Evolutionary conservation across 768 basidiomycete species (phyloP).

Genomic region (Mycena kentingensis): DNA sequence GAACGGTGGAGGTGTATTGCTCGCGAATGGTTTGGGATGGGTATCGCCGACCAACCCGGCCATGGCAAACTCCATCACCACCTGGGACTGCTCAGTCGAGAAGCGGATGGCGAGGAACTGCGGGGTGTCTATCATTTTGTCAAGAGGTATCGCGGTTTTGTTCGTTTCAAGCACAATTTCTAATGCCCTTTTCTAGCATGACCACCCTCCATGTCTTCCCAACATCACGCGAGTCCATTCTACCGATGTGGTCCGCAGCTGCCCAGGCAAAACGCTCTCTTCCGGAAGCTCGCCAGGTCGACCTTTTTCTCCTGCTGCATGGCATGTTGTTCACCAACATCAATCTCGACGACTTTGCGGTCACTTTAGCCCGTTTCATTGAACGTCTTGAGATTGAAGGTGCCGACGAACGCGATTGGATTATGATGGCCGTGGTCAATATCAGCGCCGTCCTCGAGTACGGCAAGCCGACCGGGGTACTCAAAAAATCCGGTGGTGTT

Average conservation of each 20-base stretch:
- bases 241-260: conserved; percentile 82
- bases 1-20: conserved; percentile 91
- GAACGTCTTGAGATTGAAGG: conserved; percentile 85
- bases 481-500: conserved; percentile 63
- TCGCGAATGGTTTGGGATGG: conserved; percentile 89
- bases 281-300: conserved; percentile 72
- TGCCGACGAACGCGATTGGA: conserved; percentile 86
- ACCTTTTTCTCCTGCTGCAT: conserved; percentile 89
- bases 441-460: conserved; percentile 85
- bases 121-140: conserved; percentile 90
- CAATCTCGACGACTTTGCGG: conserved; percentile 87
- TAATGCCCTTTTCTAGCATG: conserved; percentile 56
- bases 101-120: conserved; percentile 80
- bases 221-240: conserved; percentile 86
- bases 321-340: conserved; percentile 98
- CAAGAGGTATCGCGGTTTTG: conserved; percentile 75
- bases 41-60: conserved; percentile 88
- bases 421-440: conserved; percentile 93
- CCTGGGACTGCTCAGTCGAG: conserved; percentile 82
- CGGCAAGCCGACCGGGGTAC: conserved; percentile 69
- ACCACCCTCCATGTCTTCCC: conserved; percentile 87
- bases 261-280: conserved; percentile 72
- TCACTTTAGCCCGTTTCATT: conserved; percentile 79
- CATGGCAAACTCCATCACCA: conserved; percentile 94
- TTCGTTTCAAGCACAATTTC: background rate